phyloP scores from a whole-genome alignment of 345 rosid species.

The Citrus australasica region DNA sequence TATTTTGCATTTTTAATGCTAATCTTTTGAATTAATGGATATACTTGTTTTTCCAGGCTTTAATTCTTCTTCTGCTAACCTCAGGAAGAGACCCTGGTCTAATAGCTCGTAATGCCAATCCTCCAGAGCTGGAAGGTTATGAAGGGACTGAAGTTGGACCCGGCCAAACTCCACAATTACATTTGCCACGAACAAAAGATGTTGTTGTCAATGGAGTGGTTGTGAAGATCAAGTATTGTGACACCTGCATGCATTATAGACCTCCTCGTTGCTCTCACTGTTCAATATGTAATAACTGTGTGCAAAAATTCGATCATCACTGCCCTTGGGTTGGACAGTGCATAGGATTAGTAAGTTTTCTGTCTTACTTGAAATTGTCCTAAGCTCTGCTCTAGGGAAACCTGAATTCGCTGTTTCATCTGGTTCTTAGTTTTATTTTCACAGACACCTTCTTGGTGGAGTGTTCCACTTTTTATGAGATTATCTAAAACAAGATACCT shows the following conservation, averaged over 20 bases:
- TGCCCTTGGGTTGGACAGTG: slow-evolving; percentile 99
- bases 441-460: neutral
- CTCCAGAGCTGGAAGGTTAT: slow-evolving; percentile 64
- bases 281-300: slow-evolving; percentile 94
- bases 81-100: slow-evolving; percentile 98
- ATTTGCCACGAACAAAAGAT: slow-evolving; percentile 62
- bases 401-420: neutral
- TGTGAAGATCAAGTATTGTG: slow-evolving; percentile 87
- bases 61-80: slow-evolving; percentile 68
- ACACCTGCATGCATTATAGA: slow-evolving; percentile 88
- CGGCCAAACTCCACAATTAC: slow-evolving; percentile 54
- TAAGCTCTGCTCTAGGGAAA: neutral
- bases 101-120: slow-evolving; percentile 66
- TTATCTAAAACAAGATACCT: neutral
- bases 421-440: neutral
- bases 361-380: slow-evolving; percentile 8
- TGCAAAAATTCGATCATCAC: slow-evolving; percentile 94
- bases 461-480: neutral
- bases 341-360: slow-evolving; percentile 75
- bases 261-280: slow-evolving; percentile 99
- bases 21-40: slow-evolving; percentile 17
- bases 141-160: slow-evolving; percentile 40
- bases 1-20: neutral
- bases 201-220: slow-evolving; percentile 63
- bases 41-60: slow-evolving; percentile 47